A percentile compares a stretch with the other conserved stretches of the same genome.
Evolutionary conservation across 495 filamentous ascomycete genomes (phyloP).

Genomic region (Xylaria castorea): DNA sequence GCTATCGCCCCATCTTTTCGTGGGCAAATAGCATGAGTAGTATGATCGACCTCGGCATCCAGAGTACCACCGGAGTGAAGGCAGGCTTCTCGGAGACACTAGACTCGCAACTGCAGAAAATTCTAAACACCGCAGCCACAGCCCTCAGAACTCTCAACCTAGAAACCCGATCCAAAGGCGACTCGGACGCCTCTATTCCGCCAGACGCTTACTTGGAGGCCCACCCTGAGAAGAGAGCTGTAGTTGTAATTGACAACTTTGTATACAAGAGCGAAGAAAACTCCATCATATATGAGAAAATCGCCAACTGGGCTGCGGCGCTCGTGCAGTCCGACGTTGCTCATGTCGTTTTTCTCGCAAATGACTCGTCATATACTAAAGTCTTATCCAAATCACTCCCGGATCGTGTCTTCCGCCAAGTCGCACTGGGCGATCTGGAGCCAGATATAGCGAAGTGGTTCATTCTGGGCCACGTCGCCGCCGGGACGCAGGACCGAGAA

Average conservation of each 20-base stretch:
- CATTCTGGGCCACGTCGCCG: slow-evolving; percentile 77
- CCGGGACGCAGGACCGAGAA: slow-evolving; percentile 29
- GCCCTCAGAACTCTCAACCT: slow-evolving; percentile 82
- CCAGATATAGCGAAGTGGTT: slow-evolving; percentile 87
- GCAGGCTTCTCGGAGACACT: slow-evolving; percentile 95
- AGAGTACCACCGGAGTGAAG: slow-evolving; percentile 92
- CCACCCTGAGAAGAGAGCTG: slow-evolving; percentile 82
- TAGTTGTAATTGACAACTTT: slow-evolving; percentile 96
- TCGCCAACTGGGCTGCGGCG: slow-evolving; percentile 89
- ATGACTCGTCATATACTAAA: slow-evolving; percentile 88
- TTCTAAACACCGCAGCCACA: slow-evolving; percentile 82
- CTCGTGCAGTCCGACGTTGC: slow-evolving; percentile 90
- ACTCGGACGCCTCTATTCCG: slow-evolving; percentile 73
- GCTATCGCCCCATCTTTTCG: slow-evolving; percentile 91
- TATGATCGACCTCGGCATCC: slow-evolving; percentile 87
- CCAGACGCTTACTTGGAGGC: slow-evolving; percentile 92
- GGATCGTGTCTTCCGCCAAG: slow-evolving; percentile 86
- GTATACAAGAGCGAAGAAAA: slow-evolving; percentile 77
- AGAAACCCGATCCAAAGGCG: slow-evolving; percentile 67
- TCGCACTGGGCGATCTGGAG: slow-evolving; percentile 83
- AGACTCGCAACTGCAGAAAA: slow-evolving; percentile 89
- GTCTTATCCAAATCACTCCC: slow-evolving; percentile 85
- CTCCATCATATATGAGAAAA: slow-evolving; percentile 82
- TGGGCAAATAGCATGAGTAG: slow-evolving; percentile 96
- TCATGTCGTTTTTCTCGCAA: slow-evolving; percentile 96